These are phyloP conservation scores for Phaeodactylum tricornutum DNA, from an alignment of 108 stramenopile species.

Conservation along the genomic window DNA sequence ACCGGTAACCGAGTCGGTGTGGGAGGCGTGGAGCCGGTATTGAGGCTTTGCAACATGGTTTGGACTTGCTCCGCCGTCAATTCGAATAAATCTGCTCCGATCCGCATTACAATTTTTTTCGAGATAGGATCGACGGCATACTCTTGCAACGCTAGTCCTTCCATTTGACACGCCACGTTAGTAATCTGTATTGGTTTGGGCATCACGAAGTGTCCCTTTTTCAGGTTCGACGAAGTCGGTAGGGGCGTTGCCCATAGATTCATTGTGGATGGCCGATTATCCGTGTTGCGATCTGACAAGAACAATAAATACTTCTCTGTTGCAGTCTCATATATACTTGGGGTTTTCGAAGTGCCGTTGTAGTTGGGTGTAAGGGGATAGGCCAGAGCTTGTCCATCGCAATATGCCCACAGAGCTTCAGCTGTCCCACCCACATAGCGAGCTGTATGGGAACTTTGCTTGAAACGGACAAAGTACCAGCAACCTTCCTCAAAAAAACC, in stretches of 20 bases:
- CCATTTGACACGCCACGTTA: conserved; percentile 41
- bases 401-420: conserved; percentile 52
- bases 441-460: conserved; percentile 39
- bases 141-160: conserved; percentile 42
- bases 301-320: conserved; percentile 30
- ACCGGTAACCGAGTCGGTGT: conserved; percentile 23
- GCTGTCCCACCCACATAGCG: conserved; percentile 63
- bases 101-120: conserved; percentile 32
- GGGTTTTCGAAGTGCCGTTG: conserved; percentile 52
- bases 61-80: conserved; percentile 19
- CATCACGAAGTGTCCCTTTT: background rate
- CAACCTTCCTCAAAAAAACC: conserved; percentile 33
- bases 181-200: conserved; percentile 29
- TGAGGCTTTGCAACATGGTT: conserved; percentile 11
- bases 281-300: conserved; percentile 36
- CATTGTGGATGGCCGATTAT: conserved; percentile 28
- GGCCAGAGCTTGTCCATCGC: conserved; percentile 24
- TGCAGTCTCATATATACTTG: conserved; percentile 21
- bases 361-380: conserved; percentile 24
- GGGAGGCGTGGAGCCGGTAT: background rate
- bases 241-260: conserved; percentile 53
- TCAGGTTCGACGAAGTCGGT: conserved; percentile 7
- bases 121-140: conserved; percentile 39
- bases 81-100: conserved; percentile 59
- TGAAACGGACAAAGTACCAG: conserved; percentile 49